Evolutionary conservation across 2,329 filamentous ascomycete species (phyloP).

Genomic region (Eutypella sp.): DNA sequence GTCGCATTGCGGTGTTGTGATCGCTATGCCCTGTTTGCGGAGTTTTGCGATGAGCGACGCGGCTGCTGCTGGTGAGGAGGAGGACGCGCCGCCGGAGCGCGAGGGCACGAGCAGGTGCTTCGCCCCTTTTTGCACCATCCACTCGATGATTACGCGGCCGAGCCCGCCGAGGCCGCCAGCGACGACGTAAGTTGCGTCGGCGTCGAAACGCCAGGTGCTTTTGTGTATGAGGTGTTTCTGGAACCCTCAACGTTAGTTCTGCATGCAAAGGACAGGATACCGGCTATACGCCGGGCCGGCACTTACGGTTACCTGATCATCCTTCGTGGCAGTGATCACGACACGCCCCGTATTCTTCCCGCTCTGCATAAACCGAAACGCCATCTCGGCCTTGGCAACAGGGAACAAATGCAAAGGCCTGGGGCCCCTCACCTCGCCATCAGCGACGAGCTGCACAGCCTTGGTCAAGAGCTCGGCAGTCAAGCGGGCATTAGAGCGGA

Average conservation of each 20-base stretch:
- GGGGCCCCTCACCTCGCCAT: too few species aligned
- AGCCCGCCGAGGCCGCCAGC: constrained; percentile 34
- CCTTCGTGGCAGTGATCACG: too few species aligned
- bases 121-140: constrained; percentile 30
- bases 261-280: too few species aligned
- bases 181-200: constrained; percentile 28
- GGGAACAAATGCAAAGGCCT: neutral
- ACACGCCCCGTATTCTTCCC: neutral
- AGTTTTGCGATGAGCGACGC: constrained; percentile 2
- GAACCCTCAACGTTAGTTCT: too few species aligned
- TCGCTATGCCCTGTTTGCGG: neutral
- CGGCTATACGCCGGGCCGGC: too few species aligned
- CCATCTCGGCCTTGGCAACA: neutral
- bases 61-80: constrained; percentile 10
- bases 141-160: constrained; percentile 26
- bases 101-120: constrained; percentile 26
- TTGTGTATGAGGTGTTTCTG: neutral
- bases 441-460: neutral
- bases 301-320: too few species aligned
- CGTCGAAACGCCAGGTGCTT: neutral
- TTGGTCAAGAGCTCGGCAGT: neutral
- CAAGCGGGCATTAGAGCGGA: neutral
- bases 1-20: neutral
- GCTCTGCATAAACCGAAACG: neutral
- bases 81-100: neutral